Percentiles rank a stretch among this genome's conserved stretches.
Evolutionary conservation across 148 eudicot species (phyloP).

Genomic region (Camellia sinensis): DNA sequence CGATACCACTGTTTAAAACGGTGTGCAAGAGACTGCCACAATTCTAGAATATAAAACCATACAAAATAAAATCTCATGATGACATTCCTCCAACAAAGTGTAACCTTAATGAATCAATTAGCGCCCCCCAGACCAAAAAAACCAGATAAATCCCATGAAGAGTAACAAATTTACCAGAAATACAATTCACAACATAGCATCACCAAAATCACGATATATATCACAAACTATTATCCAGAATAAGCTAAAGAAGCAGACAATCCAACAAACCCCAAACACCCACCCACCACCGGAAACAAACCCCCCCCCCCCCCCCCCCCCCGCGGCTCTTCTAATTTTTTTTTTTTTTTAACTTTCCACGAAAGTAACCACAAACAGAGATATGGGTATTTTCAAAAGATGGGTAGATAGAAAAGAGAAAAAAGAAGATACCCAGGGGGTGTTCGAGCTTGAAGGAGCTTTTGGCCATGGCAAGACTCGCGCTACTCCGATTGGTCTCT

Average conservation of each 20-base stretch:
- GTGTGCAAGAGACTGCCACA: background rate
- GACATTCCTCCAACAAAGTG: background rate
- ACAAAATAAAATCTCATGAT: background rate
- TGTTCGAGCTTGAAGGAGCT: conserved; percentile 44
- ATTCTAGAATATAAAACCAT: background rate
- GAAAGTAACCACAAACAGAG: conserved; percentile 6
- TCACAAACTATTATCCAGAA: background rate
- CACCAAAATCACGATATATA: background rate
- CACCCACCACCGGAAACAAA: no score
- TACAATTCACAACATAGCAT: background rate
- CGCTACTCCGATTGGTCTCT: conserved; percentile 23
- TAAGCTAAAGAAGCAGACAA: background rate
- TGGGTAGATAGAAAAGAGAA: background rate
- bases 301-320: no score
- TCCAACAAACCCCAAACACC: no score
- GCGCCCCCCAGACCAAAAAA: background rate
- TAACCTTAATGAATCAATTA: background rate
- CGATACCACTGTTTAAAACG: no score
- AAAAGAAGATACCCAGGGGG: conserved; percentile 36
- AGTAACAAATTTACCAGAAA: background rate
- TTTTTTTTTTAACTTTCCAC: no score
- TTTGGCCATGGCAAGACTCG: conserved; percentile 37
- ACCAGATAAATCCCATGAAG: background rate
- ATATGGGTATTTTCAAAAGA: background rate
- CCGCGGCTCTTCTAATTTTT: no score